A percentile compares a stretch with the other conserved stretches of the same genome.
Evolutionary conservation across 108 stramenopile genomes (phyloP).

Genomic region (Chaetoceros muelleri): DNA sequence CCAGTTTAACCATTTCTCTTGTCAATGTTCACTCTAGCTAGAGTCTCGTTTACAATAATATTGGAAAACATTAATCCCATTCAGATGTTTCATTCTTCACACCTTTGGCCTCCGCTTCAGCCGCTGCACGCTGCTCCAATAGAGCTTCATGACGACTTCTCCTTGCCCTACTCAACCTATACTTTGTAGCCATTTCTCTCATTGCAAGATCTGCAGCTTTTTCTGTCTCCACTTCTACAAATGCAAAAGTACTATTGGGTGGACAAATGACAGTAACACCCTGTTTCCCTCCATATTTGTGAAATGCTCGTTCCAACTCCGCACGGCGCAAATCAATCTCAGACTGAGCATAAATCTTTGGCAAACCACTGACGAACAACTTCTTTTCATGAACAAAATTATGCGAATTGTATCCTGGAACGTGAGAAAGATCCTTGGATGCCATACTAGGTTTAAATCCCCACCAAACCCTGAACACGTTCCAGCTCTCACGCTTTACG

Average conservation of each 20-base stretch:
- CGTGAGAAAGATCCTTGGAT: slow-evolving; percentile 22
- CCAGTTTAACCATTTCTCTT: too few species aligned
- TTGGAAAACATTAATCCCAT: slow-evolving; percentile 22
- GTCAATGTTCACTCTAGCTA: too few species aligned
- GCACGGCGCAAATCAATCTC: slow-evolving; percentile 75
- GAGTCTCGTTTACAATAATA: too few species aligned
- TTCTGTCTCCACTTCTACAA: slow-evolving; percentile 70
- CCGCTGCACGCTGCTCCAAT: slow-evolving; percentile 58
- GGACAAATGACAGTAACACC: slow-evolving; percentile 59
- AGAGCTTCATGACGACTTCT: slow-evolving; percentile 70
- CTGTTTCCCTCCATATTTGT: slow-evolving; percentile 68
- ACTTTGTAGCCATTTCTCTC: slow-evolving; percentile 34
- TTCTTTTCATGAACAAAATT: slow-evolving; percentile 60
- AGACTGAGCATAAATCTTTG: slow-evolving; percentile 42
- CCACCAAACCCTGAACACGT: slow-evolving; percentile 78
- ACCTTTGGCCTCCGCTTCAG: slow-evolving; percentile 30
- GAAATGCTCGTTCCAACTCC: slow-evolving; percentile 77
- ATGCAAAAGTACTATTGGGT: slow-evolving; percentile 58
- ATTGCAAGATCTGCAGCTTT: slow-evolving; percentile 57
- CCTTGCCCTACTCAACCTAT: slow-evolving; percentile 62
- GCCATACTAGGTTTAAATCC: slow-evolving; percentile 55
- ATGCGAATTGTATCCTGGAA: slow-evolving; percentile 55
- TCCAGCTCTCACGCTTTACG: slow-evolving; percentile 65
- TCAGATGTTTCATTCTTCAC: slow-evolving; percentile 17
- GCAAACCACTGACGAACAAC: slow-evolving; percentile 56